Evolutionary conservation across 768 basidiomycete species (phyloP), one percentile per base, ranked within the genome.

Genomic region (Candolleomyces aberdarensis): DNA sequence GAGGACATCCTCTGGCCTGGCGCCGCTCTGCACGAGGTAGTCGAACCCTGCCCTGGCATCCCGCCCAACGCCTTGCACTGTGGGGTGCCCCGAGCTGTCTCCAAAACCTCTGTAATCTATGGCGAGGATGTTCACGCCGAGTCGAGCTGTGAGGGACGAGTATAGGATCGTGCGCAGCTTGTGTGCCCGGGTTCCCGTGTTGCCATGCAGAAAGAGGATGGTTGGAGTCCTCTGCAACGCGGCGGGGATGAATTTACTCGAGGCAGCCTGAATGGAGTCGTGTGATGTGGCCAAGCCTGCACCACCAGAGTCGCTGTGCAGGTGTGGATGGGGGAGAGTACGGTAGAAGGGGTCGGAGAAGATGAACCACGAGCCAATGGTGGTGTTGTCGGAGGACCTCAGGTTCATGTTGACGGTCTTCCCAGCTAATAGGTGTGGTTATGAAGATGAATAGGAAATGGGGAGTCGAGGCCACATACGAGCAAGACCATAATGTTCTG

Each of bases 41-140:
- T 87, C 80, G 83, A 85, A 92, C 0, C 80, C 86, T 0, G 86
- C 76, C 17, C 80, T 71, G 0, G 88, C 88, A 64, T 93, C 86
- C 52, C 66, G 67, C 14, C 78, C 66, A 3, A 92, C 78, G 0
- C 91, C 91, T 1, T 71, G 66, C 55, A 89, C 83, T 5, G 79
- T 80, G 1, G 91, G 91, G 0, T 74, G 69, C 1, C 88, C 87
- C 3, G 81, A 78, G 19, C 87, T 89, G 69, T 92, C 89, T 4
- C 76, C 91, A 64, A 86, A 93, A 0, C 90, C 90, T 53, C 90
- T 79, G 69, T 93, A 93, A 71, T 93, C 91, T 20, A 87, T 76
- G 0, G 82, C 82, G 22, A 92, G 71, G 22, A 91, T 79, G 67
- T 91, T 90, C 15, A 78, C 80, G 36, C 73, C 71, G 31, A 87